Evolutionary conservation across 495 filamentous ascomycete genomes (phyloP).

Genomic region (Acidiella bohemica): DNA sequence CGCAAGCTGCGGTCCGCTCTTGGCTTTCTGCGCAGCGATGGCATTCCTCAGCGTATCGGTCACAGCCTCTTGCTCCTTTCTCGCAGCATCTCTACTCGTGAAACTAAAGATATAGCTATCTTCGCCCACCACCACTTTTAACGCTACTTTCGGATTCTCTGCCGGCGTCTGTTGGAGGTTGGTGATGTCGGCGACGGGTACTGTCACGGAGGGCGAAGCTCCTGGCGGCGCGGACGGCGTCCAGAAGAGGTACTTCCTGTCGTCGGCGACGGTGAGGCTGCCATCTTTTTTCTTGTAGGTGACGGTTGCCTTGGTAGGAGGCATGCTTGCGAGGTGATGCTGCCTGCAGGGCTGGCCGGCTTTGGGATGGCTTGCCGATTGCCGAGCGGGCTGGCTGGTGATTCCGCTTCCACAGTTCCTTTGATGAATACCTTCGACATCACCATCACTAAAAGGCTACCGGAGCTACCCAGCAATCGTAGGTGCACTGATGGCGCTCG

Average conservation of each 20-base stretch:
- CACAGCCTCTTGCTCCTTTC: constrained; percentile 69
- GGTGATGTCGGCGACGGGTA: constrained; percentile 62
- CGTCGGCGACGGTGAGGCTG: constrained; percentile 54
- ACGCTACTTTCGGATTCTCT: constrained; percentile 68
- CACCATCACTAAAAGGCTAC: too few relatives aligned
- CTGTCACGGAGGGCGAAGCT: constrained; percentile 45
- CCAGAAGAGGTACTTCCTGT: constrained; percentile 65
- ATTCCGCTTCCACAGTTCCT: too few relatives aligned
- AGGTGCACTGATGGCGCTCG: too few relatives aligned
- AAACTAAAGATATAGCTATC: constrained; percentile 75
- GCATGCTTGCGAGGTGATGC: constrained; percentile 4
- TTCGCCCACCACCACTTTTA: constrained; percentile 67
- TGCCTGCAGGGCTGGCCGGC: too few relatives aligned
- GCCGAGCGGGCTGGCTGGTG: too few relatives aligned
- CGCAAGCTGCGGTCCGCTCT: constrained; percentile 25
- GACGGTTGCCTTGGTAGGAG: constrained; percentile 34
- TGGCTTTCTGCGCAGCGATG: constrained; percentile 54
- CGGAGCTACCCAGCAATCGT: too few relatives aligned
- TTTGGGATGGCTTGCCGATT: too few relatives aligned
- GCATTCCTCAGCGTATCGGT: constrained; percentile 66
- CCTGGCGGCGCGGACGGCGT: constrained; percentile 46
- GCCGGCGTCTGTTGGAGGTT: constrained; percentile 92
- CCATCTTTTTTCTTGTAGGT: constrained; percentile 97
- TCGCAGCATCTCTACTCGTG: constrained; percentile 59
- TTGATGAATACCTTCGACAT: too few relatives aligned